Base-by-base conservation (phyloP, 2,329 filamentous ascomycete species). In the Sarocladiaceae sp. region DNA sequence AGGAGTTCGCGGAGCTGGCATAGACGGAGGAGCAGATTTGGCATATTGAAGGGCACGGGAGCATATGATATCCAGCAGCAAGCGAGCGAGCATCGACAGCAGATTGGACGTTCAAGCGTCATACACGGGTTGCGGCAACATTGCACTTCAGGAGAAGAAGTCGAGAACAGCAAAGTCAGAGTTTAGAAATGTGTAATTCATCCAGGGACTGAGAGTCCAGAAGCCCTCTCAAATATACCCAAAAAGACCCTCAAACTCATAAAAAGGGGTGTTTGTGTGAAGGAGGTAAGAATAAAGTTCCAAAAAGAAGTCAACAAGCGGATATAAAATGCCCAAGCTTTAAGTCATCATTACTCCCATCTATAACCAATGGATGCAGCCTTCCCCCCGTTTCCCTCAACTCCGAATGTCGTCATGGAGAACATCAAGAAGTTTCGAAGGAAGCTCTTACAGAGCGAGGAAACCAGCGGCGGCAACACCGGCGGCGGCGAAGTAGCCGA, bases 381-480 rank as follows among this genome's bases (percentile, higher is more conserved):
- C 20, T 7, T 11, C 37, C 12, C 12, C 18, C 37, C 37, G 8
- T 20, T 40, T 17, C 35, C 29, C 5, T 42, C 37, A 22, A n/a
- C 23, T 42, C 37, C 37, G 5, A 22, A 20, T 13, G 17, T 7
- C 20, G 8, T 4, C 20, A 22, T 42, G 17, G 10, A 42, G 39
- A 37, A 37, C n/a, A 17, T 17, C 35, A n/a, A 37, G 18, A 37
- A 37, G 11, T 12, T 6, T 17, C 4, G 8, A 17, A 40, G 20
- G 11, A 8, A 17, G 6, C n/a, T 7, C 17, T 46, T 46, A 46
- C 40, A 46, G 42, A 31, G 53, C 53, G 23, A 56, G 35, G 31
- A 54, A 31, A 51, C 54, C 54, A 23, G 50, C 28, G 23, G 40
- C 26, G 36, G 46, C 54, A 28, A 47, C 36, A 55, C 52, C 54